phyloP scores from a whole-genome alignment of 2,329 filamentous ascomycete species.

The Bipolaris oryzae region DNA sequence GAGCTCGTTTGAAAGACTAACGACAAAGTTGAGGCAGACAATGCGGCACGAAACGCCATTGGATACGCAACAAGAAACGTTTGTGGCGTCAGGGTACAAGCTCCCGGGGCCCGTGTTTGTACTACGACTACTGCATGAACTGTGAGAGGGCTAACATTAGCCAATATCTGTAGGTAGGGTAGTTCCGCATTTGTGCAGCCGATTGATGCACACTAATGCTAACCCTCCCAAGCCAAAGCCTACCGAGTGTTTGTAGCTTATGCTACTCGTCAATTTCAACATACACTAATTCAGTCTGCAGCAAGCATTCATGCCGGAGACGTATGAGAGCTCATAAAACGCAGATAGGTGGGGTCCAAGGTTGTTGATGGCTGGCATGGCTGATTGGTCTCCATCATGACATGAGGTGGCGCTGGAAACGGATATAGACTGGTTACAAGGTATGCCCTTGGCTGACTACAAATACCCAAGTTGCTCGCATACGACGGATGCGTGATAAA shows the following conservation, averaged over 20 bases:
- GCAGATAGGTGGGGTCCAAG: neutral
- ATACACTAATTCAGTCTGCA: conserved; percentile 1
- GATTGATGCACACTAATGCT: neutral
- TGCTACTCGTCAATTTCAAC: neutral
- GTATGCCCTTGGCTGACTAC: neutral
- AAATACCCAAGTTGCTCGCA: neutral
- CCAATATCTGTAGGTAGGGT: neutral
- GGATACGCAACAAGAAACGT: neutral
- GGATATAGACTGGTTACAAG: neutral
- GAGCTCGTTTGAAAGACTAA: neutral
- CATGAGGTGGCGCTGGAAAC: neutral
- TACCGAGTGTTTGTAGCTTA: neutral
- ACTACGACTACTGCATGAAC: conserved; percentile 1
- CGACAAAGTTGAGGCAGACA: neutral
- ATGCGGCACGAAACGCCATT: neutral
- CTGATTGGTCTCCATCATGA: neutral
- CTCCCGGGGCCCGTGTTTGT: neutral
- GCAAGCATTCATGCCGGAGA: neutral
- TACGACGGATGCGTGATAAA: neutral
- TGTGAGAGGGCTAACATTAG: neutral
- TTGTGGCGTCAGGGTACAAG: neutral
- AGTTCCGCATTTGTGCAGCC: neutral
- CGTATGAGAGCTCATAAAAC: neutral
- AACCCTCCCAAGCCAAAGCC: neutral
- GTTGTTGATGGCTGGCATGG: neutral